These are phyloP conservation scores for Chlamydomonas sphaeroides DNA, from an alignment of 139 green algal species.

Conservation along the genomic window DNA sequence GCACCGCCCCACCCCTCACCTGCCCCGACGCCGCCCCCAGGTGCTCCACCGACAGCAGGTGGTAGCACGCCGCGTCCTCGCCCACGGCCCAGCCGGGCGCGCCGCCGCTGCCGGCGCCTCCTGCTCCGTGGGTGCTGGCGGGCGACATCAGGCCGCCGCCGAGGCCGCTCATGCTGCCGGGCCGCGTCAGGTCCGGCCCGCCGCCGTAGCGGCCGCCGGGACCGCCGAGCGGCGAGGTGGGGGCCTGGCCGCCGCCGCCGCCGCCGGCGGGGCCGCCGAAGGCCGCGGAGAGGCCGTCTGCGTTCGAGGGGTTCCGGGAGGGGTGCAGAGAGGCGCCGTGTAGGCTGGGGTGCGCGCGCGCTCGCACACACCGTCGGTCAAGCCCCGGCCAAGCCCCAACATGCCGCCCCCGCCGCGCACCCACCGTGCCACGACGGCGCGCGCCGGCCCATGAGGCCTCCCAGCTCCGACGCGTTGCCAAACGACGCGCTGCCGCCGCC, in stretches of 20 bases:
- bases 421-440: constrained; percentile 25
- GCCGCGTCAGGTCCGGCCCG: too few species aligned
- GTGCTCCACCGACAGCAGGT: constrained; percentile 3
- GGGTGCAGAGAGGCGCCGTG: constrained; percentile 6
- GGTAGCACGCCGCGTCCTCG: constrained; percentile 10
- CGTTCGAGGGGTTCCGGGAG: too few species aligned
- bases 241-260: background rate
- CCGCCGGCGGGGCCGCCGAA: background rate
- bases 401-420: background rate
- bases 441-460: background rate
- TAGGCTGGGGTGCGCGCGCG: background rate
- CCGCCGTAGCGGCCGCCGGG: too few species aligned
- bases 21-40: background rate
- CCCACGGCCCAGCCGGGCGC: background rate
- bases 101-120: background rate
- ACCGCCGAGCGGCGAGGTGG: background rate
- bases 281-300: background rate
- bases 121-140: background rate
- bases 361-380: too few species aligned
- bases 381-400: background rate
- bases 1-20: too few species aligned
- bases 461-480: constrained; percentile 14
- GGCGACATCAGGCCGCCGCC: background rate
- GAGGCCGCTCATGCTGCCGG: background rate
- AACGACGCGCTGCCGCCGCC: constrained; percentile 6